These are phyloP conservation scores for Coniochaeta pulveracea DNA, from an alignment of 2,329 filamentous ascomycete species.

Conservation along the genomic window DNA sequence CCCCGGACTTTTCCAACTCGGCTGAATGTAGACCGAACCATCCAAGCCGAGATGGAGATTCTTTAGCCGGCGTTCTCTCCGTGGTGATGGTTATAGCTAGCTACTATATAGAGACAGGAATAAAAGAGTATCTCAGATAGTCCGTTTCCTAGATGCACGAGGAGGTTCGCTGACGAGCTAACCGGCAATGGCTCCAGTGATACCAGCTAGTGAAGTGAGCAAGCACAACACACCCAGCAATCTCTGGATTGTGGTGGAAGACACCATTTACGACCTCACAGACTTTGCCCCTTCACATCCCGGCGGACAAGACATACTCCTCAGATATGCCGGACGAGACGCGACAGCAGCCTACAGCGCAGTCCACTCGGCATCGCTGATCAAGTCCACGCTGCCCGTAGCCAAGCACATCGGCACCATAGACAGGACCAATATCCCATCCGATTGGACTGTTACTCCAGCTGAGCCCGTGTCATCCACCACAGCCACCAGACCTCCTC, in stretches of 20 bases:
- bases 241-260: conserved; percentile 10
- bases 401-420: conserved; percentile 38
- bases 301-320: conserved; percentile 28
- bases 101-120: background rate
- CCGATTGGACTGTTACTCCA: background rate
- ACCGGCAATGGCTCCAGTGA: conserved; percentile 5
- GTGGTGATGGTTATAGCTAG: no score
- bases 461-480: background rate
- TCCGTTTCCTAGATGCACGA: background rate
- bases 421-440: conserved; percentile 29
- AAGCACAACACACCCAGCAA: conserved; percentile 6
- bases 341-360: conserved; percentile 40
- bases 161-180: background rate
- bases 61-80: no score
- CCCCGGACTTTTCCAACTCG: no score
- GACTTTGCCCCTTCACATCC: conserved; percentile 40
- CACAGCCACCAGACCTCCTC: conserved; percentile 23
- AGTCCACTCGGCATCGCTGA: conserved; percentile 33
- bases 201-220: conserved; percentile 6
- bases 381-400: conserved; percentile 26
- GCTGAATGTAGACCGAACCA: no score
- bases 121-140: background rate
- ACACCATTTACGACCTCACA: conserved; percentile 27
- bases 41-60: no score
- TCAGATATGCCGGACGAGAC: conserved; percentile 39